Percentiles rank a stretch among this genome's conserved stretches.
These are phyloP conservation scores for Alternaria conjuncta DNA, from an alignment of 2,329 filamentous ascomycete species.

Conservation along the genomic window DNA sequence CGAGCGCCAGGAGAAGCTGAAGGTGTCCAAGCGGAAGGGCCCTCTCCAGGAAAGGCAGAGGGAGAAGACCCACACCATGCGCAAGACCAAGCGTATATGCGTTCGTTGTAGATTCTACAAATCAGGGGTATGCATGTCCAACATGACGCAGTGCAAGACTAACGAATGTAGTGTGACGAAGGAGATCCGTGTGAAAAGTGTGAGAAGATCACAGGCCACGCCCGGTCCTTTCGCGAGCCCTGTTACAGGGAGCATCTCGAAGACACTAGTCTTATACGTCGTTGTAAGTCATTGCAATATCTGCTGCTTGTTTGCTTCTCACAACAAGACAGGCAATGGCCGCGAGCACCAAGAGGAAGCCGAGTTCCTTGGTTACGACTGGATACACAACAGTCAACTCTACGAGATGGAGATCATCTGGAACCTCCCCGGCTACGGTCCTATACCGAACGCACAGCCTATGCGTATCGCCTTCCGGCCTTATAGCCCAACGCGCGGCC, in stretches of 20 bases:
- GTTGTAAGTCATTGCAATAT: conserved; percentile 26
- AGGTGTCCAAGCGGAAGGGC: conserved; percentile 41
- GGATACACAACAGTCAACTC: conserved; percentile 31
- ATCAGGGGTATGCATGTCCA: conserved; percentile 29
- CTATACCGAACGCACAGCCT: conserved; percentile 30
- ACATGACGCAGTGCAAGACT: background rate
- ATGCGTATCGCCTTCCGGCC: conserved; percentile 36
- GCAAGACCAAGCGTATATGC: conserved; percentile 41
- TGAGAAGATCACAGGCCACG: conserved; percentile 36
- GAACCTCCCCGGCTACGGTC: conserved; percentile 45
- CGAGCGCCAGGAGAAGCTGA: conserved; percentile 42
- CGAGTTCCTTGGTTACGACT: conserved; percentile 40
- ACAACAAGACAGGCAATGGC: conserved; percentile 40
- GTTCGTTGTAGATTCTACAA: conserved; percentile 47
- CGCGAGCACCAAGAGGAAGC: conserved; percentile 45
- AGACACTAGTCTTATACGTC: conserved; percentile 40
- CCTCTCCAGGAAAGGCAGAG: conserved; percentile 35
- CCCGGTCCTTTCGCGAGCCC: conserved; percentile 39
- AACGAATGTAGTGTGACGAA: conserved; percentile 37
- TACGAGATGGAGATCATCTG: conserved; percentile 44
- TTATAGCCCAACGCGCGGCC: conserved; percentile 36
- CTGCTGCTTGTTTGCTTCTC: background rate
- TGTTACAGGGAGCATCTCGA: conserved; percentile 45
- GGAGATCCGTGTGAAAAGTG: conserved; percentile 43
- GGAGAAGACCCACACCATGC: conserved; percentile 45